Base-by-base conservation (phyloP, 441 rosid species). In the Cnidoscolus chayamansa region DNA sequence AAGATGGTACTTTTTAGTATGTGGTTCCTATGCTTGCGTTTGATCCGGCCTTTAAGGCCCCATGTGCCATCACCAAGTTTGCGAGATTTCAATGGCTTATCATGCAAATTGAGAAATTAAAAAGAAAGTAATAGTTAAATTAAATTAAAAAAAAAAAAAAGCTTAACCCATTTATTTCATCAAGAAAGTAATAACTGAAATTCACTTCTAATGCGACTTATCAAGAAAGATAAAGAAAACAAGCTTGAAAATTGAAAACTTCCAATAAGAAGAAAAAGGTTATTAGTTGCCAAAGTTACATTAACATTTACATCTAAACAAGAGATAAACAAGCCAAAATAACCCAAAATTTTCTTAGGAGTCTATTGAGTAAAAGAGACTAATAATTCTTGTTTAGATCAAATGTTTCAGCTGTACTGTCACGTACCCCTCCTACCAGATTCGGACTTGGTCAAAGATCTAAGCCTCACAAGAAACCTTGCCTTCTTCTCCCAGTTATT, bases 361-460 rank as follows among this genome's bases (percentile, higher is more conserved):
- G 17, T 71, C 74, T 35, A 61, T 49, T 16, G n/a, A 71, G 19
- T 16, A 48, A 15, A 70, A 10, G 25, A 31, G 60, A 51, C 49
- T 56, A 59, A 49, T 25, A 30, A 4, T 17, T 40, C 45, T 40
- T 40, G 0, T 40, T 5, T 5, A 3, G 45, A 3, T 40, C 25
- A 25, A 5, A 40, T 40, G 45, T 0, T 40, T 40, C 45, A 40
- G 45, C 45, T 6, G 45, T 5, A 40, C 57, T 7, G 12, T 74
- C 77, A 84, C 0, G 68, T 63, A 1, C 77, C 79, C 51, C 74
- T 78, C 48, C 79, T 72, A 13, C 81, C 81, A 10, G 84, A 84
- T 17, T 82, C 83, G 57, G 84, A 79, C 76, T 80, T 84, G 55
- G 88, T 84, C 75, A 84, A 81, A 16, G 88, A 84, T 72, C 82